Evolutionary conservation across 768 basidiomycete species (phyloP).

Genomic region (Mycena pura): DNA sequence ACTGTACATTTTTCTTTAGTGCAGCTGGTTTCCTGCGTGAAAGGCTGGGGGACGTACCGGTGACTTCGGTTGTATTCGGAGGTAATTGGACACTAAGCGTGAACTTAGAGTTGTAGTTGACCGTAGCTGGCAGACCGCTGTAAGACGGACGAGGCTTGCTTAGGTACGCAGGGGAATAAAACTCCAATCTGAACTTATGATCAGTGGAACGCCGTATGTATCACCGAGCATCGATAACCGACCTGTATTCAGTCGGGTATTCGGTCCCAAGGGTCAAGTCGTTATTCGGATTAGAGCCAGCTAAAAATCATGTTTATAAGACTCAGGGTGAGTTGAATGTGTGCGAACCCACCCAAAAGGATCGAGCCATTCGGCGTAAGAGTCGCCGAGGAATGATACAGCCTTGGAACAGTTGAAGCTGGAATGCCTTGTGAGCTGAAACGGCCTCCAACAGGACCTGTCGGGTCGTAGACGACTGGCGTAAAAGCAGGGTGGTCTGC

Average conservation of each 20-base stretch:
- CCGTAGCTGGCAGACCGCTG: not conserved
- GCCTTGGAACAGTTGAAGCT: too few species aligned
- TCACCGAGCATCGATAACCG: not conserved
- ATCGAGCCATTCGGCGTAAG: too few species aligned
- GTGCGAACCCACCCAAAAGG: slow-evolving; percentile 11
- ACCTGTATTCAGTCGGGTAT: too few species aligned
- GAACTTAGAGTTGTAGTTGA: not conserved
- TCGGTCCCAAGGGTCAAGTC: not conserved
- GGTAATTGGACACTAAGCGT: not conserved
- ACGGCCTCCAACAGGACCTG: too few species aligned
- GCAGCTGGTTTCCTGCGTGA: too few species aligned
- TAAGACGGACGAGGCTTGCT: not conserved
- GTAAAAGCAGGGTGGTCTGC: too few species aligned
- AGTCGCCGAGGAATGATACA: too few species aligned
- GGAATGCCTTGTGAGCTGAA: too few species aligned
- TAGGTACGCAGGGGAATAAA: slow-evolving; percentile 11
- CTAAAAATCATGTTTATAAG: slow-evolving; percentile 7
- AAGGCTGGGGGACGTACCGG: not conserved
- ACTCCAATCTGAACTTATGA: slow-evolving; percentile 24
- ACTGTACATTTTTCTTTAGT: slow-evolving; percentile 3
- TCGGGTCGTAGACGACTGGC: too few species aligned
- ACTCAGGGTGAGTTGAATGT: not conserved
- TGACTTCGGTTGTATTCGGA: not conserved
- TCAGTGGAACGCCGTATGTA: not conserved
- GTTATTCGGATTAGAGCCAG: slow-evolving; percentile 56